Conservation (phyloP, 2,329 filamentous ascomycete genomes). For the Cladobotryum mycophilum region DNA sequence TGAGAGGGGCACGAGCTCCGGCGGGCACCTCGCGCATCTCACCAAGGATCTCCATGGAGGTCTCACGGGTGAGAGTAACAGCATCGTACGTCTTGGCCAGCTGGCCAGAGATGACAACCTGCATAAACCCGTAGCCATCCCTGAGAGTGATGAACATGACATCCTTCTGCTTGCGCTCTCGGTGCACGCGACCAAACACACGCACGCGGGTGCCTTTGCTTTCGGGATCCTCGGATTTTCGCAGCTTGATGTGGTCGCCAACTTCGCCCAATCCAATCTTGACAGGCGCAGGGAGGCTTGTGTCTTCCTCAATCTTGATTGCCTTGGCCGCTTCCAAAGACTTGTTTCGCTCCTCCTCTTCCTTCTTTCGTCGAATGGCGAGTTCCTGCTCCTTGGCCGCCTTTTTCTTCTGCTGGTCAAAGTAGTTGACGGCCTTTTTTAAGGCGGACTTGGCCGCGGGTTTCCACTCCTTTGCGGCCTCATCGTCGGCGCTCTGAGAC, state of each 20-base stretch:
- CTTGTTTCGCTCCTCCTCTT: constrained; percentile 17
- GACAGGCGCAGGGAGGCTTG: constrained; percentile 64
- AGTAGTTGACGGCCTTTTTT: constrained; percentile 18
- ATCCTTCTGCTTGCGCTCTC: constrained; percentile 68
- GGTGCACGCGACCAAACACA: constrained; percentile 76
- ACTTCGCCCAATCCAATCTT: constrained; percentile 51
- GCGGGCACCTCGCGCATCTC: constrained; percentile 77
- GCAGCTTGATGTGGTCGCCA: constrained; percentile 25
- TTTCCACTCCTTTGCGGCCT: constrained; percentile 26
- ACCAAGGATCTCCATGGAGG: constrained; percentile 77
- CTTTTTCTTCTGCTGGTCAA: constrained; percentile 18
- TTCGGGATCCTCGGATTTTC: constrained; percentile 30
- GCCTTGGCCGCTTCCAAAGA: constrained; percentile 70
- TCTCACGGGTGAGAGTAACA: constrained; percentile 77
- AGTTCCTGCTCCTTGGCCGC: constrained; percentile 16
- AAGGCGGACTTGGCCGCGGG: constrained; percentile 17
- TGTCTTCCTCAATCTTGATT: constrained; percentile 62
- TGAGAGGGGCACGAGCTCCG: constrained; percentile 70
- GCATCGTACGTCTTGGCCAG: constrained; percentile 90
- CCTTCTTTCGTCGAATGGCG: constrained; percentile 15
- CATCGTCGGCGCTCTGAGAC: constrained; percentile 47
- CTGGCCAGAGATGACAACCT: constrained; percentile 54
- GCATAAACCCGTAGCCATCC: constrained; percentile 58
- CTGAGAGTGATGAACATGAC: constrained; percentile 80
- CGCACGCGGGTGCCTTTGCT: constrained; percentile 67